Base-by-base conservation (phyloP, 805 yeast genomes). In the Sugiyamaella valdiviana region DNA sequence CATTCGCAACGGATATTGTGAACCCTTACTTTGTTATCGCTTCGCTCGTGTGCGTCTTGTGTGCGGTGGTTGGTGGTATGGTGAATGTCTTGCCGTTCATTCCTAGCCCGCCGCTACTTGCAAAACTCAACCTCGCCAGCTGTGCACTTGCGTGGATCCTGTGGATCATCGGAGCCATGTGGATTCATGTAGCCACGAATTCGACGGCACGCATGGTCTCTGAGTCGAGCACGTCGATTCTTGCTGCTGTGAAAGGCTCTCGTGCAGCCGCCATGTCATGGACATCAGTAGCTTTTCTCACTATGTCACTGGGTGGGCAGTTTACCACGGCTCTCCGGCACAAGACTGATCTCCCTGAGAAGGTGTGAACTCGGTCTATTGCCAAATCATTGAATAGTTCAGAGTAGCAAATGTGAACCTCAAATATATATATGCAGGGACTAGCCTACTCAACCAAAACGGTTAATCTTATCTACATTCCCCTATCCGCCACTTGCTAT, bases 231-330 rank as follows among this genome's bases (percentile, higher is more conserved):
- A 39, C 48, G n/a, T 36, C 49, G 1, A 51, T 51, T 2, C 35
- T 58, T 12, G 16, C 35, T 1, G 56, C 52, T 6, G 20, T 43
- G 2, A 32, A 42, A 1, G 62, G 62, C 7, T 16, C 39, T 1
- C 40, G 60, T 2, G 54, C 59, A 9, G 29, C 45, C 10, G 58
- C 51, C 5, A 58, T 58, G 59, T 36, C 49, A 24, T 57, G 60
- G 61, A 40, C 59, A 2, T 45, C 56, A 1, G 48, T 57, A 22
- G 44, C 55, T 6, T 54, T 57, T 39, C 42, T 52, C 41, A n/a
- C 45, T 12, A 3, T 26, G 14, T 12, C 32, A 26, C 32, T 26
- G 14, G 32, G 3, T 3, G 9, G n/a, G 14, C 32, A 26, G 14
- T 12, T 57, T 4, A 20, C 51, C 15, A 26, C 47, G 5, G 38